Percentiles rank a stretch among this genome's conserved stretches.
Evolutionary conservation across 352 stramenopile species (phyloP).

Genomic region (Lagenidium giganteum): DNA sequence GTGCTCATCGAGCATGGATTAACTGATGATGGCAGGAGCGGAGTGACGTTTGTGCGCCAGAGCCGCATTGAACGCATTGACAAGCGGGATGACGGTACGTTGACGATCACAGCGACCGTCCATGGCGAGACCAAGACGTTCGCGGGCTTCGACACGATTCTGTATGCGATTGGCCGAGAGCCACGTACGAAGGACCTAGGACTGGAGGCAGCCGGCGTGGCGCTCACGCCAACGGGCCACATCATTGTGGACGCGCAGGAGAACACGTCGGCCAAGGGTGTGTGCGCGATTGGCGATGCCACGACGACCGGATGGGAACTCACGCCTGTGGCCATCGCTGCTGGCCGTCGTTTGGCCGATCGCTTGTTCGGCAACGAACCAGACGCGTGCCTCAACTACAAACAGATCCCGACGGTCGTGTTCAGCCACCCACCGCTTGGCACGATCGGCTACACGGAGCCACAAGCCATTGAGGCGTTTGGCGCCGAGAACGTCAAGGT

Average conservation of each 20-base stretch:
- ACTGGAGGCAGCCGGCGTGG: conserved; percentile 73
- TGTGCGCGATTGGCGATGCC: conserved; percentile 92
- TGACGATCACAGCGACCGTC: conserved; percentile 57
- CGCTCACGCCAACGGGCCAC: conserved; percentile 66
- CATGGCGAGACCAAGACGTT: conserved; percentile 51
- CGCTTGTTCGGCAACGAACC: conserved; percentile 86
- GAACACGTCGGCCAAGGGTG: conserved; percentile 78
- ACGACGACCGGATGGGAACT: conserved; percentile 85
- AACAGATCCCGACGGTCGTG: conserved; percentile 94
- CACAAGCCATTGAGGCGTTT: conserved; percentile 89
- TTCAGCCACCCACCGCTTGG: conserved; percentile 97
- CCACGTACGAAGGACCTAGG: conserved; percentile 85
- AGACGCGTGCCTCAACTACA: conserved; percentile 82
- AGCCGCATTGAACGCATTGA: conserved; percentile 64
- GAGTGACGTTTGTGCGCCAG: conserved; percentile 60
- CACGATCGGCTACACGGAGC: conserved; percentile 93
- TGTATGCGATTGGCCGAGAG: conserved; percentile 81
- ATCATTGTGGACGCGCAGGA: conserved; percentile 91
- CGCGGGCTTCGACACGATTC: conserved; percentile 42
- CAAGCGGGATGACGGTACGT: conserved; percentile 81
- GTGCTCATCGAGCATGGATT: background rate
- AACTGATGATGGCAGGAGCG: conserved; percentile 5
- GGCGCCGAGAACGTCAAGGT: conserved; percentile 93
- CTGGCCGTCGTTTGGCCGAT: conserved; percentile 85
- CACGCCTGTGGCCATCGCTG: conserved; percentile 87